Base-by-base conservation (phyloP, 768 basidiomycete species). In the Erythrobasidium yunnanense region DNA sequence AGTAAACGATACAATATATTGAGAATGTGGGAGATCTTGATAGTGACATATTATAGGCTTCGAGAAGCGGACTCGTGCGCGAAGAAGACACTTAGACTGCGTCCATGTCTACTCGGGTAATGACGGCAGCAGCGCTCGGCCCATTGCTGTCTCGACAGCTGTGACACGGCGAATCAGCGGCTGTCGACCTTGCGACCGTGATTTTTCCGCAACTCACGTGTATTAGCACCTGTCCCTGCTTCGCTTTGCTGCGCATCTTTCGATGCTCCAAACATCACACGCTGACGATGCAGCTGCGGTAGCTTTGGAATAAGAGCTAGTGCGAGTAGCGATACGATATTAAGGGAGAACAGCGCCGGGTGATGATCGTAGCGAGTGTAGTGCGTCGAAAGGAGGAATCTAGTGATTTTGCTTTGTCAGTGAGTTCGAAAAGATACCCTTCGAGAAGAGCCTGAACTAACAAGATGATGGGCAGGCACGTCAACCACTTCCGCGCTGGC, bases 331-430 rank as follows among this genome's bases (percentile, higher is more conserved):
- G 90, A 86, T 1, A 86, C 79, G 68, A 97, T 81, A 73, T 97
- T 97, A 74, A 99, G 78, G 33, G 87, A 84, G 75, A 99, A 99
- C 56, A 93, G 72, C 82, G 66, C 65, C 1, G 72, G 71, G 54
- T 87, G 90, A 7, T 88, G 90, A 71, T 99, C 85, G 77, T 97
- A 99, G 72, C 89, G 85, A 18, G 92, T 96, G 80, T 96, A 99
- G 75, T 99, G 95, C 0, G 95, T 99, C 18, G 95, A 96, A 42
- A 88, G 85, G 27, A 99, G 82, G 79, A 99, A 99, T 32, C 93
- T 96, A 70, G 35, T 35, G 2, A 22, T 4, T n/a, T 5, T 29
- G 22, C 4, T n/a, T 3, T 8, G 57, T 51, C 8, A 29, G 38
- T 11, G 38, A 42, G 11, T 11, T 8, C 7, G 11, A 8, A 52